Evolutionary conservation across 2,329 filamentous ascomycete genomes (phyloP).

Genomic region (Talaromyces sp.): DNA sequence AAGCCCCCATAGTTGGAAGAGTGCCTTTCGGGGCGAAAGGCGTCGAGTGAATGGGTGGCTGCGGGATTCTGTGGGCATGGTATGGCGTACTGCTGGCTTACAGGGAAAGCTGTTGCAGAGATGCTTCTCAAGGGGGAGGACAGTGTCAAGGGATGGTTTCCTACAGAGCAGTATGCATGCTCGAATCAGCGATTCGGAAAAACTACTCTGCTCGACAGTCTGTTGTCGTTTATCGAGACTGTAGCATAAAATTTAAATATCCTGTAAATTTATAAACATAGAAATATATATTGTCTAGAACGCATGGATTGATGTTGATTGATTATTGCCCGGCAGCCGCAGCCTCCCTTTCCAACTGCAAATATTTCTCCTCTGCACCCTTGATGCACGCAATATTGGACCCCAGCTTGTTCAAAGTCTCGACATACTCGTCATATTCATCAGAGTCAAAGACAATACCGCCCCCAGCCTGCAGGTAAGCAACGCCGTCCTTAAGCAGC

Average conservation of each 20-base stretch:
- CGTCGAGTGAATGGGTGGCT: constrained; percentile 44
- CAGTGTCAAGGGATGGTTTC: constrained; percentile 19
- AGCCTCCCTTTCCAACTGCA: constrained; percentile 34
- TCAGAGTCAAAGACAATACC: constrained; percentile 95
- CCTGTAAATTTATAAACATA: not conserved
- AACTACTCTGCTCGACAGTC: constrained; percentile 6
- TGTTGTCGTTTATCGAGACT: constrained; percentile 5
- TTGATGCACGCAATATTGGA: constrained; percentile 86
- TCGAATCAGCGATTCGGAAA: constrained; percentile 6
- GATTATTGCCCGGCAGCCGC: not conserved
- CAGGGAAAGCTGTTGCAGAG: constrained; percentile 21
- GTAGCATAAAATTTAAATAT: not conserved
- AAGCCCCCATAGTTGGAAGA: constrained; percentile 46
- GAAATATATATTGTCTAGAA: no score
- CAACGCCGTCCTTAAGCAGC: constrained; percentile 84
- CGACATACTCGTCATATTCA: constrained; percentile 83
- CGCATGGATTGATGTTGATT: not conserved
- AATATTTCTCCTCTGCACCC: constrained; percentile 67
- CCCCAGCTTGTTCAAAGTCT: constrained; percentile 94
- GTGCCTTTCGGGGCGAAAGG: constrained; percentile 37
- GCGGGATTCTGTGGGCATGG: constrained; percentile 62
- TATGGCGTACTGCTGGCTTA: constrained; percentile 51
- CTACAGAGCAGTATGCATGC: constrained; percentile 12
- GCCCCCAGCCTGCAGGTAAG: constrained; percentile 80
- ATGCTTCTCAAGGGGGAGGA: constrained; percentile 23